Conservation (phyloP, 352 stramenopile species). For the Phytophthora fragariae region DNA sequence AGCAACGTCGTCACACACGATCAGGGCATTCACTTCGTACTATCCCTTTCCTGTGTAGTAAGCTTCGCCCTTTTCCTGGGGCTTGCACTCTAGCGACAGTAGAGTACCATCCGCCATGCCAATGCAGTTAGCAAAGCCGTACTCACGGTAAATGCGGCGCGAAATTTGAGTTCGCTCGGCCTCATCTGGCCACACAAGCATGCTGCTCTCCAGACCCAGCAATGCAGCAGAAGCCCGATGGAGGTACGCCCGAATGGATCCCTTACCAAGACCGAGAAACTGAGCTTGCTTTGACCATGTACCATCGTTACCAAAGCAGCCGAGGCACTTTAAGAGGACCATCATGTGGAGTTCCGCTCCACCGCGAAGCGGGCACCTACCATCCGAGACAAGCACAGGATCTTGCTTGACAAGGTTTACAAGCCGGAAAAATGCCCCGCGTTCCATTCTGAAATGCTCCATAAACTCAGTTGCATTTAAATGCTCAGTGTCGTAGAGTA, state of each 20-base stretch:
- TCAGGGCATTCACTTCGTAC: background rate
- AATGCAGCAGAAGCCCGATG: constrained; percentile 11
- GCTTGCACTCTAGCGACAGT: too few relatives aligned
- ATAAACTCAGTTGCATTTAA: too few relatives aligned
- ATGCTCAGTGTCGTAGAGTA: too few relatives aligned
- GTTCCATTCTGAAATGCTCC: too few relatives aligned
- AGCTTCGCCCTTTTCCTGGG: background rate
- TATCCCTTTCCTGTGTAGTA: constrained; percentile 1
- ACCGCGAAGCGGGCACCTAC: background rate
- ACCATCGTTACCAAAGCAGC: constrained; percentile 4
- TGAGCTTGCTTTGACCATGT: constrained; percentile 3
- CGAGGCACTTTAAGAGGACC: constrained; percentile 8
- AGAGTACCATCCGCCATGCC: constrained; percentile 10
- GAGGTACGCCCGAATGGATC: constrained; percentile 3
- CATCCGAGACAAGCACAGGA: too few relatives aligned
- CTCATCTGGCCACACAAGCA: constrained; percentile 5
- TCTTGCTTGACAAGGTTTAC: too few relatives aligned
- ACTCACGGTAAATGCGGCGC: background rate
- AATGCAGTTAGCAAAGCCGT: constrained; percentile 7
- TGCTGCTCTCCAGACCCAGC: constrained; percentile 2
- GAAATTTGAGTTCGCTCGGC: constrained; percentile 1
- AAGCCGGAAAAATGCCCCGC: too few relatives aligned
- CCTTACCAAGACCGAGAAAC: constrained; percentile 10
- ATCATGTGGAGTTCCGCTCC: constrained; percentile 12
- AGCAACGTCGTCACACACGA: constrained; percentile 1